Percentiles rank a stretch among this genome's conserved stretches.
These are phyloP conservation scores for Raddia guianensis DNA, from an alignment of 176 grass and related monocot species.

Conservation along the genomic window DNA sequence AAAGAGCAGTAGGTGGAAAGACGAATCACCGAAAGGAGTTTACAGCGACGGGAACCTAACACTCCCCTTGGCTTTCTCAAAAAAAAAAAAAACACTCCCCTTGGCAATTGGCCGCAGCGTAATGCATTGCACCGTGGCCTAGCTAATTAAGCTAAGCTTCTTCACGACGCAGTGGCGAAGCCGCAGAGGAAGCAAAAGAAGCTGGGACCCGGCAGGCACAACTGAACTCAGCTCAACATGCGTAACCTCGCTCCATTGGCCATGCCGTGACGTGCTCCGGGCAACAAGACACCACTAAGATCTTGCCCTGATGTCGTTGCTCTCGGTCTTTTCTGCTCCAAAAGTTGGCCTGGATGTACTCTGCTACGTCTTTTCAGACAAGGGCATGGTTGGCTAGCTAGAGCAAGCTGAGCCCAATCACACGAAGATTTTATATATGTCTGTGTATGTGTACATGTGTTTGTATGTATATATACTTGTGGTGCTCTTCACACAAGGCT, in stretches of 20 bases:
- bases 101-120: neutral
- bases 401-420: neutral
- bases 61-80: neutral
- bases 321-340: neutral
- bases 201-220: neutral
- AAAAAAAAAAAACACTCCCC: neutral
- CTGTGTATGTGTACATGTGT: neutral
- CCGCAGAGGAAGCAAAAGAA: neutral
- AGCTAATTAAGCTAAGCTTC: conserved; percentile 8
- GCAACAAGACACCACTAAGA: neutral
- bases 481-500: neutral
- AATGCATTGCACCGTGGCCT: neutral
- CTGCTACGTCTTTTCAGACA: neutral
- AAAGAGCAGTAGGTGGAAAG: conserved; percentile 7
- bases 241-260: neutral
- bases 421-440: neutral
- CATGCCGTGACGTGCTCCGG: neutral
- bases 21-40: conserved; percentile 5
- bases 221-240: neutral
- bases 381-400: neutral
- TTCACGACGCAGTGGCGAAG: neutral
- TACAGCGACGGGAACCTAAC: conserved; percentile 35
- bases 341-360: too few relatives aligned
- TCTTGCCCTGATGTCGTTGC: neutral
- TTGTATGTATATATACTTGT: neutral